phyloP scores from a whole-genome alignment of 805 yeast species.

The Starmerella scarabaei region DNA sequence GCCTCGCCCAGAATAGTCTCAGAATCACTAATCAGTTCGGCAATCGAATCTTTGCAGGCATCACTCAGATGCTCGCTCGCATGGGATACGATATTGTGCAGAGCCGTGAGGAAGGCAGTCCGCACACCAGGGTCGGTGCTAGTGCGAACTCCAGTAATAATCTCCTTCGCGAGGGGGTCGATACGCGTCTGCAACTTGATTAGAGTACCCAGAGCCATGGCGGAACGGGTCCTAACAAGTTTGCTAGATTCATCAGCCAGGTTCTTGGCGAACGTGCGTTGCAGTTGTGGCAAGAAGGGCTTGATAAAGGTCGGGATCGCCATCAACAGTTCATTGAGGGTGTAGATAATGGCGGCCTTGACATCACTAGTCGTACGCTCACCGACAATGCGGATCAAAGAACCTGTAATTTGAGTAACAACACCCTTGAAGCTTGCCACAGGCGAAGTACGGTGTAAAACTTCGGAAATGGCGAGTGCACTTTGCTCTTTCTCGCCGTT shows the following conservation, averaged over 20 bases:
- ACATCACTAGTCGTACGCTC: constrained; percentile 85
- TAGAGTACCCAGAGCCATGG: constrained; percentile 74
- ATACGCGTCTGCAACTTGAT: constrained; percentile 85
- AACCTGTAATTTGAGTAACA: constrained; percentile 92
- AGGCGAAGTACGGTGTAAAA: constrained; percentile 79
- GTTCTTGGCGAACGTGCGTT: constrained; percentile 90
- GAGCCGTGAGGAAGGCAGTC: constrained; percentile 64
- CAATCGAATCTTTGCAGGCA: constrained; percentile 51
- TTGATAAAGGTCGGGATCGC: constrained; percentile 83
- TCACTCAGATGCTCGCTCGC: constrained; percentile 73
- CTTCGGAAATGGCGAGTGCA: constrained; percentile 78
- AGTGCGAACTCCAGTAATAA: constrained; percentile 56
- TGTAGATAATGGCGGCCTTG: constrained; percentile 83
- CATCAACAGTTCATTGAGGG: constrained; percentile 61
- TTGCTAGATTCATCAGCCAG: constrained; percentile 67
- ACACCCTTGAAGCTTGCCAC: constrained; percentile 58
- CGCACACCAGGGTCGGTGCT: constrained; percentile 61
- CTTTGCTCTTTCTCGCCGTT: constrained; percentile 71
- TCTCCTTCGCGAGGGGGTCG: constrained; percentile 79
- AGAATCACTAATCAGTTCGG: constrained; percentile 64
- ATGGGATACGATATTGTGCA: constrained; percentile 64
- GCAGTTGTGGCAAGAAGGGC: constrained; percentile 95
- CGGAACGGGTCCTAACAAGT: constrained; percentile 67
- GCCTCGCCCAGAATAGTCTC: constrained; percentile 28
- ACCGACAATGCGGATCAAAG: constrained; percentile 93